Percentiles rank a stretch among this genome's conserved stretches.
These are phyloP conservation scores for Trichoderma harzianum DNA, from an alignment of 2,329 filamentous ascomycete species.

Conservation along the genomic window DNA sequence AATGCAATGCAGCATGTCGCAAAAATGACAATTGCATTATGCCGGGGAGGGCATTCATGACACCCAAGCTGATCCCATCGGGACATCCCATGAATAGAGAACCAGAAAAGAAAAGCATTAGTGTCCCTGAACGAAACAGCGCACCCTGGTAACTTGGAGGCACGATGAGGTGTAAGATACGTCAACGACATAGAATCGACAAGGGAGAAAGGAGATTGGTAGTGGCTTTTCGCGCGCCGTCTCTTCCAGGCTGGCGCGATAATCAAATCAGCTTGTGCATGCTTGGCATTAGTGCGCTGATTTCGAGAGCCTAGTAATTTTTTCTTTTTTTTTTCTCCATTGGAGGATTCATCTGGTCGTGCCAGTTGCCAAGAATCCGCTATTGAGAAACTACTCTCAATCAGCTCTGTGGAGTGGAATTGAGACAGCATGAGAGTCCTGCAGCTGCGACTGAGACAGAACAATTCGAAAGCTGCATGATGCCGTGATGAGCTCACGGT, in stretches of 20 bases:
- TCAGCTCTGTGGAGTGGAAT: not conserved
- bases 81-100: not conserved
- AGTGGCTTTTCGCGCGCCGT: not conserved
- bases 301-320: not conserved
- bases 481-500: not conserved
- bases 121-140: not conserved
- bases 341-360: not conserved
- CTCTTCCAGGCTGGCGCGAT: not conserved
- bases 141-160: not conserved
- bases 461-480: not conserved
- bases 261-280: conserved; percentile 4
- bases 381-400: not conserved
- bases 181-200: not conserved
- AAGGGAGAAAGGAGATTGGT: not conserved
- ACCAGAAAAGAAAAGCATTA: not conserved
- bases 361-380: not conserved
- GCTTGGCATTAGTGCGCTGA: not conserved
- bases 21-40: conserved; percentile 11
- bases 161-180: conserved; percentile 15
- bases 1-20: conserved; percentile 3
- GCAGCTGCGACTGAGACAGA: not conserved
- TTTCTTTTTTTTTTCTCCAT: not conserved
- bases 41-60: not conserved
- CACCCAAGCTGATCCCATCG: not conserved
- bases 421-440: not conserved